Percentiles rank a stretch among this genome's conserved stretches.
These are phyloP conservation scores for Venturia nashicola DNA, from an alignment of 2,329 filamentous ascomycete genomes.

Conservation along the genomic window DNA sequence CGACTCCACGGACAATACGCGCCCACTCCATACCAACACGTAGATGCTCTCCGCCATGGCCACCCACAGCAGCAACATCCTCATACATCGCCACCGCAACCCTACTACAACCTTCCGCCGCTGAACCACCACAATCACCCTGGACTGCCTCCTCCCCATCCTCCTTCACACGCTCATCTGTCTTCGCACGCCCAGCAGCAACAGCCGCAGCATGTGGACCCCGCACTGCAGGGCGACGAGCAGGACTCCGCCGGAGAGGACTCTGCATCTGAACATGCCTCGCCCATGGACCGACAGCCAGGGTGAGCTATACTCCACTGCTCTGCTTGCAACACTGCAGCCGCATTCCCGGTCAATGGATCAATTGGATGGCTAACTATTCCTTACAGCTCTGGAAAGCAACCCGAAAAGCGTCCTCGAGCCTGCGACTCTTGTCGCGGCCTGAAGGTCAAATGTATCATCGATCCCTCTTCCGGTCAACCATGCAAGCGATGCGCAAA, in stretches of 20 bases:
- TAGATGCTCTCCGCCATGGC: neutral
- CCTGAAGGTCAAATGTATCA: slow-evolving; percentile 37
- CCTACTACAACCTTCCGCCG: neutral
- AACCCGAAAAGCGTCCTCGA: slow-evolving; percentile 45
- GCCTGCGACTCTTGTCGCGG: slow-evolving; percentile 67
- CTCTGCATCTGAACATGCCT: neutral
- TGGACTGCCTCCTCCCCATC: neutral
- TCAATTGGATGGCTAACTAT: neutral
- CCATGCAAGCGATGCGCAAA: slow-evolving; percentile 63
- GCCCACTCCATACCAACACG: neutral
- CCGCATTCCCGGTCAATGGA: neutral
- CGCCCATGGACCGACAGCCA: neutral
- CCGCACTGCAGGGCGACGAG: neutral
- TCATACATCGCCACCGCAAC: neutral
- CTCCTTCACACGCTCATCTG: neutral
- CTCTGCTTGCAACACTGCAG: neutral
- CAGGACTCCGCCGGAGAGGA: neutral
- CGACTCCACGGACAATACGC: neutral
- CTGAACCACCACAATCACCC: neutral
- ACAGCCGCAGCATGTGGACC: slow-evolving; percentile 1
- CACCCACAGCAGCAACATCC: neutral
- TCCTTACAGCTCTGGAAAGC: neutral
- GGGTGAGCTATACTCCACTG: neutral
- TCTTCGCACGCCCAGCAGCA: neutral
- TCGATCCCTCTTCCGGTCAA: slow-evolving; percentile 38